A percentile compares a stretch with the other conserved stretches of the same genome.
phyloP scores from a whole-genome alignment of 2,329 filamentous ascomycete genomes.

The Sporothrix schenckii region DNA sequence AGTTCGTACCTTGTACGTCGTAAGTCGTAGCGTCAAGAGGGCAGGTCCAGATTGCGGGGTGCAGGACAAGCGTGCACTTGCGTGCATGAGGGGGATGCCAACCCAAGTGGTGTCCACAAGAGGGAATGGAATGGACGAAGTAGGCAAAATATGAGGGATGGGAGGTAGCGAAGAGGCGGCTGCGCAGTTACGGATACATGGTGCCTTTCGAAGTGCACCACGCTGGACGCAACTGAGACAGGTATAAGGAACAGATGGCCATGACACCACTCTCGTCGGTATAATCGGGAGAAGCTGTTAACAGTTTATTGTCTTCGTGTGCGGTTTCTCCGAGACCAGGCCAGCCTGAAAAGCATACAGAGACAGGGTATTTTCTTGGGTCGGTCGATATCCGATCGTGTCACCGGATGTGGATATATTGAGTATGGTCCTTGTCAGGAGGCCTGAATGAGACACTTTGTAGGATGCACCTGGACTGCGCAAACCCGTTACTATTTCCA shows the following conservation, averaged over 20 bases:
- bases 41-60: slow-evolving; percentile 24
- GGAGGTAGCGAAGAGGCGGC: not conserved
- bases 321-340: not conserved
- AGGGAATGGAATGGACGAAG: not conserved
- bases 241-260: slow-evolving; percentile 18
- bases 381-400: slow-evolving; percentile 23
- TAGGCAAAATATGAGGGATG: not conserved
- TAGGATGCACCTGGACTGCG: not conserved
- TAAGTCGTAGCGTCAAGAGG: not conserved
- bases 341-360: not conserved
- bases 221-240: not conserved
- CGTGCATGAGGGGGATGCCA: slow-evolving; percentile 20
- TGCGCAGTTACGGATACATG: not conserved
- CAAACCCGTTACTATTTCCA: not conserved
- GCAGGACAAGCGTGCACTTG: slow-evolving; percentile 26
- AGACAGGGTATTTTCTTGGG: not conserved
- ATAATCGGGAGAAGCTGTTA: not conserved
- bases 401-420: not conserved
- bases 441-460: not conserved
- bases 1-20: not conserved
- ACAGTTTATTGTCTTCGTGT: not conserved
- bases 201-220: not conserved
- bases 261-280: not conserved
- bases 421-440: not conserved
- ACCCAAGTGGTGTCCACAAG: not conserved